phyloP scores from a whole-genome alignment of 192 early-diverging fungal species.

The Haplosporangium gracile region DNA sequence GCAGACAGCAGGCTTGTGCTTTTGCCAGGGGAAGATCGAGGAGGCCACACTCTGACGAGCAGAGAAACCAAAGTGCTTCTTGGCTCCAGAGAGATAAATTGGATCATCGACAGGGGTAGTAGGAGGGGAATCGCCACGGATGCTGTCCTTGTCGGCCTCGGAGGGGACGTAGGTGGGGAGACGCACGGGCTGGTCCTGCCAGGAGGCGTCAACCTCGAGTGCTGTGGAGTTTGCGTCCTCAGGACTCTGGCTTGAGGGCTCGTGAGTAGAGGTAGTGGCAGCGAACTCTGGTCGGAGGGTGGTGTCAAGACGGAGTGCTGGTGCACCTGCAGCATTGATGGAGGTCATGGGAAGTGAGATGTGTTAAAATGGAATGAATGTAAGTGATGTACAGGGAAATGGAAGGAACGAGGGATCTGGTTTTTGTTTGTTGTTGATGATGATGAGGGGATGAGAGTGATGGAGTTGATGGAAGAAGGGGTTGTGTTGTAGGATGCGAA shows the following conservation, averaged over 20 bases:
- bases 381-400: background rate
- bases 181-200: conserved; percentile 16
- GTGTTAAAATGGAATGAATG: background rate
- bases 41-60: conserved; percentile 27
- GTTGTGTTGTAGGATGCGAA: too few relatives aligned
- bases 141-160: conserved; percentile 10
- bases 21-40: conserved; percentile 33
- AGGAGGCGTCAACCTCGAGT: conserved; percentile 21
- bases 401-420: background rate
- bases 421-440: too few relatives aligned
- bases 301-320: conserved; percentile 13
- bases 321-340: background rate
- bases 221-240: conserved; percentile 6
- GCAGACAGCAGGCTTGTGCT: conserved; percentile 26
- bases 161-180: conserved; percentile 26
- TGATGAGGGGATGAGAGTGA: background rate
- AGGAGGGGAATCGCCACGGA: conserved; percentile 17
- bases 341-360: background rate
- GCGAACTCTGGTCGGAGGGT: background rate
- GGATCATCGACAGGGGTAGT: conserved; percentile 20
- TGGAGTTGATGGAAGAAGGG: background rate
- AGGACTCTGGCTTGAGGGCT: background rate
- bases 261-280: background rate
- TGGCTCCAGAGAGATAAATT: conserved; percentile 15
- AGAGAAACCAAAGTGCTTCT: conserved; percentile 36